Conservation (phyloP, 2,329 filamentous ascomycete species). For the Penicillium sp. region DNA sequence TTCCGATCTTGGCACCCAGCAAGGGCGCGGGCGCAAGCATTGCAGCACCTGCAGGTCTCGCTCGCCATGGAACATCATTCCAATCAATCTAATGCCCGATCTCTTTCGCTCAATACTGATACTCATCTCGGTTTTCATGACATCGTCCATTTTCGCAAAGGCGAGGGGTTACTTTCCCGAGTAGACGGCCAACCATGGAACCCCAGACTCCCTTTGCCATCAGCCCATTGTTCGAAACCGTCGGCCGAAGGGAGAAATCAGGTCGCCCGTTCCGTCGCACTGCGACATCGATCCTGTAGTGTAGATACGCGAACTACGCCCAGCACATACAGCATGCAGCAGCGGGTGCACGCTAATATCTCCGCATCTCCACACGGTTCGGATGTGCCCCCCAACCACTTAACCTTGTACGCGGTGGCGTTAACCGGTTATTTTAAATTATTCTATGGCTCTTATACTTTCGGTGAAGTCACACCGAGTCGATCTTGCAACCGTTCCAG, state of each 20-base stretch:
- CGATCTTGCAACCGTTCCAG: neutral
- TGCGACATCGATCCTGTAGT: neutral
- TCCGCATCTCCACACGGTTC: conserved; percentile 20
- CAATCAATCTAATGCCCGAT: conserved; percentile 9
- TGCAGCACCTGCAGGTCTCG: conserved; percentile 14
- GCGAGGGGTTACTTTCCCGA: conserved; percentile 2
- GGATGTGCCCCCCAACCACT: neutral
- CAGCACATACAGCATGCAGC: conserved; percentile 8
- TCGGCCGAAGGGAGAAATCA: conserved; percentile 9
- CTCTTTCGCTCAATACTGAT: neutral
- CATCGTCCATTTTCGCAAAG: conserved; percentile 19
- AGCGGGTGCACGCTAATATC: conserved; percentile 14
- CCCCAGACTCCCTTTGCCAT: neutral
- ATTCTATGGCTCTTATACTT: neutral
- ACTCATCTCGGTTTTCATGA: conserved; percentile 15
- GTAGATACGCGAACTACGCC: neutral
- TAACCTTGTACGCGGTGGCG: neutral
- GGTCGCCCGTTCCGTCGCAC: neutral
- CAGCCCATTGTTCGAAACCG: conserved; percentile 14
- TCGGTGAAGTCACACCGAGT: neutral
- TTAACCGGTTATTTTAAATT: neutral
- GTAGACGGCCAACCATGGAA: conserved; percentile 16
- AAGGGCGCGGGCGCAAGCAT: conserved; percentile 21
- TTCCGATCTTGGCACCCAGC: conserved; percentile 13
- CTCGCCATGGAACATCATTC: conserved; percentile 15